A percentile compares a stretch with the other conserved stretches of the same genome.
Evolutionary conservation across 805 yeast genomes (phyloP).

Genomic region (Yarrowia osloensis): DNA sequence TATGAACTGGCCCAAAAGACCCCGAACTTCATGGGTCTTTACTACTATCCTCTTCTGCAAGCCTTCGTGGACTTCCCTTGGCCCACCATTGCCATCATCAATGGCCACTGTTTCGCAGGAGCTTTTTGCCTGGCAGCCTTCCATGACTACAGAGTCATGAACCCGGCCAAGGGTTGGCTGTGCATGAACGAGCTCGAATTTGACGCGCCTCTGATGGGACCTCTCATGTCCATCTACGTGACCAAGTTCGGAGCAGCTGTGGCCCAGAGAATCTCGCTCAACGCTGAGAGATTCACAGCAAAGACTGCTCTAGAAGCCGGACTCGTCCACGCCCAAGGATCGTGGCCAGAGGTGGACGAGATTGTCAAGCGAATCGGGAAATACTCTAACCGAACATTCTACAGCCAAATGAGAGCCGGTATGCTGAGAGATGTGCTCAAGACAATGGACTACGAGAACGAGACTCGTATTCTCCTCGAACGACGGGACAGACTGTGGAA

Average conservation of each 20-base stretch:
- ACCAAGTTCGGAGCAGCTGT: slow-evolving; percentile 39
- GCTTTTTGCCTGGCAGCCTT: slow-evolving; percentile 45
- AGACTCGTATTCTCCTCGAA: not conserved
- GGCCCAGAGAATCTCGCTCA: slow-evolving; percentile 41
- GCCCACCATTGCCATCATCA: slow-evolving; percentile 46
- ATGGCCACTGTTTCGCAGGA: slow-evolving; percentile 49
- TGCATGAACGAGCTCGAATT: slow-evolving; percentile 47
- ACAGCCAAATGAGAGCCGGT: slow-evolving; percentile 12
- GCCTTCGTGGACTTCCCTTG: slow-evolving; percentile 44
- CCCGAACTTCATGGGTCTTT: slow-evolving; percentile 41
- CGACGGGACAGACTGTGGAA: slow-evolving; percentile 25
- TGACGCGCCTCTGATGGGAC: slow-evolving; percentile 45
- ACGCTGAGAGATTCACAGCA: slow-evolving; percentile 44
- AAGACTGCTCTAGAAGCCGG: slow-evolving; percentile 39
- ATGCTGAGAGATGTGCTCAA: not conserved
- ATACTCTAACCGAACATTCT: slow-evolving; percentile 1
- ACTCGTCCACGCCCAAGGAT: slow-evolving; percentile 43
- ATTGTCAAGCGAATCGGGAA: slow-evolving; percentile 36
- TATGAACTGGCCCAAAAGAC: slow-evolving; percentile 43
- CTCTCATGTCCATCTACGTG: slow-evolving; percentile 44
- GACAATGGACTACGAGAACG: slow-evolving; percentile 2
- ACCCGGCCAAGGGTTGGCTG: slow-evolving; percentile 44
- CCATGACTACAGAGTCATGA: slow-evolving; percentile 48
- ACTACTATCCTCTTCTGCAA: slow-evolving; percentile 42
- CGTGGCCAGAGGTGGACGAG: slow-evolving; percentile 41